phyloP scores from a whole-genome alignment of 208 protist genomes.

The Willaertia magna region DNA sequence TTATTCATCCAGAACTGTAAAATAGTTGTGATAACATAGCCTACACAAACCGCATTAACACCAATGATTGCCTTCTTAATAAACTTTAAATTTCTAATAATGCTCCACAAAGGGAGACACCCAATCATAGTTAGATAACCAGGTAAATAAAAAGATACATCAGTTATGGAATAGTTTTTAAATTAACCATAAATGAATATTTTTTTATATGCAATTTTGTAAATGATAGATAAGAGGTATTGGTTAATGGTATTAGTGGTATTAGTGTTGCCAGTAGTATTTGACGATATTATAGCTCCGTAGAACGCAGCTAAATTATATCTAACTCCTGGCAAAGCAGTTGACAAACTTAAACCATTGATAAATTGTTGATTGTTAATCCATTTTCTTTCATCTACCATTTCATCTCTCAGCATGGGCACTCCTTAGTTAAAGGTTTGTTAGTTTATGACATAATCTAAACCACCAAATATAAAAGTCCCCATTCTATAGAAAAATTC shows the following conservation, averaged over 20 bases:
- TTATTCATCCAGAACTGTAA: not conserved
- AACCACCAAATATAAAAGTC: no score
- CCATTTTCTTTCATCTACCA: not conserved
- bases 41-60: not conserved
- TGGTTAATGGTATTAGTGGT: not conserved
- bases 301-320: not conserved
- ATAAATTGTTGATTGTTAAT: not conserved
- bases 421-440: no score
- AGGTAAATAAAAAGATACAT: not conserved
- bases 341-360: not conserved
- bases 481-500: no score
- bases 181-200: not conserved
- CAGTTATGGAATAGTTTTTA: not conserved
- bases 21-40: not conserved
- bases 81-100: not conserved
- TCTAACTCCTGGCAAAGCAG: not conserved
- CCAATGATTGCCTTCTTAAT: not conserved
- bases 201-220: no score
- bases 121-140: not conserved
- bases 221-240: not conserved
- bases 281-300: not conserved
- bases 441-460: no score
- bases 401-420: not conserved
- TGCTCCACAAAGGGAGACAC: not conserved
- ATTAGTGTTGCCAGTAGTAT: not conserved